Percentiles rank a stretch among this genome's conserved stretches.
Evolutionary conservation across 306 rosid genomes (phyloP).

Genomic region (Astragalus membranaceus): DNA sequence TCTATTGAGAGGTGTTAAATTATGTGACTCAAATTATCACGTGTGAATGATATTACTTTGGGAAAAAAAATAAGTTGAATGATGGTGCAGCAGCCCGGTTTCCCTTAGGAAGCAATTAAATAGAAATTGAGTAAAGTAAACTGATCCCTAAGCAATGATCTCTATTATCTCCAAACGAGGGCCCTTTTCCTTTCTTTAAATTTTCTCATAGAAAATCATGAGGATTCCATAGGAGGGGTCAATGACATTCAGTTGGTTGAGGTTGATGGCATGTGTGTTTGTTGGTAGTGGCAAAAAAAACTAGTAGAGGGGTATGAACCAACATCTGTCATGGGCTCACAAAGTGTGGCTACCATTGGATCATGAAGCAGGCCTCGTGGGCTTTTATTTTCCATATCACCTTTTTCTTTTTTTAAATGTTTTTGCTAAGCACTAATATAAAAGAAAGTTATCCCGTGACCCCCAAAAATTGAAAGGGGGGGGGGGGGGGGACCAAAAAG

Average conservation of each 20-base stretch:
- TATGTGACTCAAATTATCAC: too few species aligned
- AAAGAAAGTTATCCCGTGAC: constrained; percentile 35
- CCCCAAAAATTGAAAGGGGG: constrained; percentile 33
- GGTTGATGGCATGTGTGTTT: constrained; percentile 22
- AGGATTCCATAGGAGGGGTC: constrained; percentile 31
- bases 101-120: constrained; percentile 8
- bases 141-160: constrained; percentile 20
- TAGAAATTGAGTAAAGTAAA: constrained; percentile 14
- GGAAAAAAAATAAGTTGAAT: constrained; percentile 11
- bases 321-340: constrained; percentile 48
- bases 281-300: constrained; percentile 20
- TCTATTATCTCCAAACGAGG: neutral
- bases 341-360: constrained; percentile 55
- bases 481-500: constrained; percentile 38
- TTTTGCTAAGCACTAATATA: neutral
- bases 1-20: too few species aligned
- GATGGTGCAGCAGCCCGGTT: constrained; percentile 3
- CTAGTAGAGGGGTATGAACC: constrained; percentile 2
- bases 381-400: constrained; percentile 30
- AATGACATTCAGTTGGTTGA: constrained; percentile 26
- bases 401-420: constrained; percentile 18
- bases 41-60: neutral
- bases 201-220: constrained; percentile 14
- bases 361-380: constrained; percentile 74
- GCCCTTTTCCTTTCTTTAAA: neutral